Conservation (phyloP, 2,329 filamentous ascomycete species). For the Cladosporium austrohemisphaericum region DNA sequence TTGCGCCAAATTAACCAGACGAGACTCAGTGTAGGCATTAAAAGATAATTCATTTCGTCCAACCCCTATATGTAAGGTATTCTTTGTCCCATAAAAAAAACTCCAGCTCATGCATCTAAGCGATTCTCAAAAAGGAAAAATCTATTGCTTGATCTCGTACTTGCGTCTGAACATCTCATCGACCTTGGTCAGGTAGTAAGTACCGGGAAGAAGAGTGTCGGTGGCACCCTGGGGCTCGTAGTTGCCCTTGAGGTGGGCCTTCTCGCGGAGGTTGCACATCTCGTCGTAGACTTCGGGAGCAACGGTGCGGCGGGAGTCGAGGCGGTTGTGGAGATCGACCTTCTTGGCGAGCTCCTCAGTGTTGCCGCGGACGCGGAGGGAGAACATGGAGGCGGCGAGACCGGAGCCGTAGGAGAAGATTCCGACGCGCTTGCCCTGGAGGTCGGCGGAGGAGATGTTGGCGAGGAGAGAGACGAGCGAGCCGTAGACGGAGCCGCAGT, state of each 20-base stretch:
- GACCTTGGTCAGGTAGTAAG: conserved; percentile 50
- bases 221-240: conserved; percentile 44
- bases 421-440: conserved; percentile 50
- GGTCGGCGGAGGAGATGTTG: conserved; percentile 43
- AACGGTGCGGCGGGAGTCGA: conserved; percentile 44
- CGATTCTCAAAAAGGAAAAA: background rate
- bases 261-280: conserved; percentile 52
- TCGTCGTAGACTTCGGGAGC: conserved; percentile 49
- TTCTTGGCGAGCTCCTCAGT: conserved; percentile 46
- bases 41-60: too few relatives aligned
- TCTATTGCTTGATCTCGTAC: conserved; percentile 49
- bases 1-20: too few relatives aligned
- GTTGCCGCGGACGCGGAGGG: conserved; percentile 46
- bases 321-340: conserved; percentile 45
- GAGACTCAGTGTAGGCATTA: too few relatives aligned
- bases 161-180: conserved; percentile 51
- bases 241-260: conserved; percentile 49
- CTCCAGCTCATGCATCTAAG: conserved; percentile 4
- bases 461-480: conserved; percentile 47
- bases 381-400: conserved; percentile 50
- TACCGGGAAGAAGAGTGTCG: conserved; percentile 45
- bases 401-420: conserved; percentile 53
- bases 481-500: conserved; percentile 51
- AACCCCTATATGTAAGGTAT: conserved; percentile 8
- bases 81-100: conserved; percentile 1